These are phyloP conservation scores for Grammothele lineata DNA, from an alignment of 768 basidiomycete species.

Conservation along the genomic window DNA sequence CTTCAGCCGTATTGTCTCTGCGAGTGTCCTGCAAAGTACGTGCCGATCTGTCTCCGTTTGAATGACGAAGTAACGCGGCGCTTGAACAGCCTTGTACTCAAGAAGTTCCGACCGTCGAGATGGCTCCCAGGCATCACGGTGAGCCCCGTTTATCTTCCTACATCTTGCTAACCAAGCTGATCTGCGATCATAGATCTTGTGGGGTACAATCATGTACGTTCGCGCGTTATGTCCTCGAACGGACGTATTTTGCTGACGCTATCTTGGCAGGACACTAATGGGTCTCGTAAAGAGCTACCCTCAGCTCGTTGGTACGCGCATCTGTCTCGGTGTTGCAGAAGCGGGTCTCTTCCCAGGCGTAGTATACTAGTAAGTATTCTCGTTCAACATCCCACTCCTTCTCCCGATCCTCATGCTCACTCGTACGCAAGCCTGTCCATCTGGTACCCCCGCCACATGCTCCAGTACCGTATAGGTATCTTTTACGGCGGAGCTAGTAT, in stretches of 20 bases:
- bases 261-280: slow-evolving; percentile 48
- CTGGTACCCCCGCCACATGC: slow-evolving; percentile 27
- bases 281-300: slow-evolving; percentile 67
- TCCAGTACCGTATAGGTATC: slow-evolving; percentile 23
- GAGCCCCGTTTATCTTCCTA: no score
- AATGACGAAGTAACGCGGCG: no score
- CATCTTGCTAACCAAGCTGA: no score
- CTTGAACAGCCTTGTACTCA: slow-evolving; percentile 56
- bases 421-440: slow-evolving; percentile 26
- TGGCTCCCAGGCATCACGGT: slow-evolving; percentile 63
- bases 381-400: no score
- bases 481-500: slow-evolving; percentile 26
- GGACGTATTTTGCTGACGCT: no score
- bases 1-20: slow-evolving; percentile 54
- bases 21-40: slow-evolving; percentile 72
- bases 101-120: slow-evolving; percentile 60
- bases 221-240: no score
- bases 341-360: slow-evolving; percentile 73
- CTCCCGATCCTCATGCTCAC: no score
- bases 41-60: no score
- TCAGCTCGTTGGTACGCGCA: slow-evolving; percentile 55
- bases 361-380: slow-evolving; percentile 53
- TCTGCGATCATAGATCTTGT: slow-evolving; percentile 30
- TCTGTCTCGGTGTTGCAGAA: slow-evolving; percentile 62
- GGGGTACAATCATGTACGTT: slow-evolving; percentile 61